Conservation (phyloP, 2,329 filamentous ascomycete species). For the Zymoseptoria pseudotritici region DNA sequence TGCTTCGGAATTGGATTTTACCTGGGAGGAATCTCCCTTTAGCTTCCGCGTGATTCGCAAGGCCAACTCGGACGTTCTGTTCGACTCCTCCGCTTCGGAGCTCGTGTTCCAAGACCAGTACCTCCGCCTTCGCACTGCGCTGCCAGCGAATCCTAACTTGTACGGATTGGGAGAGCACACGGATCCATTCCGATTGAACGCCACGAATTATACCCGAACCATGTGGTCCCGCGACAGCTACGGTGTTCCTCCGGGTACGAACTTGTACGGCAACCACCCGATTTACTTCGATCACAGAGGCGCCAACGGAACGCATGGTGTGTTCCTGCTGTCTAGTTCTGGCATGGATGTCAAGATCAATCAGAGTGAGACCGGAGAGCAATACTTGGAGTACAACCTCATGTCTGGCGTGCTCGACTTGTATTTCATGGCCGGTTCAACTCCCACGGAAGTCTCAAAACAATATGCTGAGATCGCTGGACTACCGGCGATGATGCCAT, state of each 20-base stretch:
- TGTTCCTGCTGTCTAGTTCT: conserved; percentile 64
- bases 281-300: conserved; percentile 64
- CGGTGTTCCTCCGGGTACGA: conserved; percentile 51
- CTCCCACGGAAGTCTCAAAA: conserved; percentile 39
- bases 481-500: conserved; percentile 42
- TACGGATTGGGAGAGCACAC: conserved; percentile 75
- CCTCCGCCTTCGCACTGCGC: conserved; percentile 62
- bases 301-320: conserved; percentile 49
- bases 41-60: conserved; percentile 24
- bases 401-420: conserved; percentile 67
- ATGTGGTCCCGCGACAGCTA: conserved; percentile 64
- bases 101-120: conserved; percentile 29
- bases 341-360: conserved; percentile 71
- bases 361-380: conserved; percentile 40
- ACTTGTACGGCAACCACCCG: conserved; percentile 66
- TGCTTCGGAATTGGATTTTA: conserved; percentile 21
- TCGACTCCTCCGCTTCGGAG: conserved; percentile 24
- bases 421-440: conserved; percentile 44
- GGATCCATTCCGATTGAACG: conserved; percentile 50
- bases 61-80: conserved; percentile 22
- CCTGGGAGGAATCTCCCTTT: conserved; percentile 22
- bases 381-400: conserved; percentile 73
- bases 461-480: conserved; percentile 45
- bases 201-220: conserved; percentile 61
- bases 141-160: conserved; percentile 61